Evolutionary conservation across 2,329 filamentous ascomycete species (phyloP).

Genomic region (Zymoseptoria passerinii): DNA sequence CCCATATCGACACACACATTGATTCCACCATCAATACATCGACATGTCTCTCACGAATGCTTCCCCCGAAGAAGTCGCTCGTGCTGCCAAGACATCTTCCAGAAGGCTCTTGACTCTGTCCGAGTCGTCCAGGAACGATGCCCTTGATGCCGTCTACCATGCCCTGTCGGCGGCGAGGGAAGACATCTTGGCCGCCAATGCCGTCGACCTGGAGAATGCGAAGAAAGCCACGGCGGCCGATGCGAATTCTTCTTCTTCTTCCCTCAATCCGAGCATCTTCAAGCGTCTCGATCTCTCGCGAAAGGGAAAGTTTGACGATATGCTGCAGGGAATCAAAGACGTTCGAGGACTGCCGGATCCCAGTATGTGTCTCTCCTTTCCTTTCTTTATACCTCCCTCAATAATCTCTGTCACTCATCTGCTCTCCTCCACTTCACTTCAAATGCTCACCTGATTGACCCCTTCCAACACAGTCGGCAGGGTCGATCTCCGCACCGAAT

Average conservation of each 20-base stretch:
- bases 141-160: conserved; percentile 71
- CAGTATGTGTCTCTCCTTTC: too few relatives aligned
- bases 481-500: conserved; percentile 69
- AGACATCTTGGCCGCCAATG: conserved; percentile 78
- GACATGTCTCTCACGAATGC: conserved; percentile 87
- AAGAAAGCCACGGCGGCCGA: conserved; percentile 62
- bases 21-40: too few relatives aligned
- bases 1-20: too few relatives aligned
- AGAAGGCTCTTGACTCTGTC: conserved; percentile 74
- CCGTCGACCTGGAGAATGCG: conserved; percentile 68
- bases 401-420: too few relatives aligned
- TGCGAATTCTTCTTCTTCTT: too few relatives aligned
- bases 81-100: conserved; percentile 70
- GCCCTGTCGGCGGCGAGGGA: conserved; percentile 63
- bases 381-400: too few relatives aligned
- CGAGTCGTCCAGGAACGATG: conserved; percentile 68
- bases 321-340: conserved; percentile 90
- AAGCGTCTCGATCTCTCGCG: conserved; percentile 80
- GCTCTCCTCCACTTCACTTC: too few relatives aligned
- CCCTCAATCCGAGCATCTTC: conserved; percentile 71
- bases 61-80: conserved; percentile 67
- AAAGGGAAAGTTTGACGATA: conserved; percentile 91
- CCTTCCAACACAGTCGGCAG: conserved; percentile 57
- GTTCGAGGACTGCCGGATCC: conserved; percentile 80
- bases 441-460: too few relatives aligned